Conservation (phyloP, 2,329 filamentous ascomycete genomes). For the Corynespora cassiicola region DNA sequence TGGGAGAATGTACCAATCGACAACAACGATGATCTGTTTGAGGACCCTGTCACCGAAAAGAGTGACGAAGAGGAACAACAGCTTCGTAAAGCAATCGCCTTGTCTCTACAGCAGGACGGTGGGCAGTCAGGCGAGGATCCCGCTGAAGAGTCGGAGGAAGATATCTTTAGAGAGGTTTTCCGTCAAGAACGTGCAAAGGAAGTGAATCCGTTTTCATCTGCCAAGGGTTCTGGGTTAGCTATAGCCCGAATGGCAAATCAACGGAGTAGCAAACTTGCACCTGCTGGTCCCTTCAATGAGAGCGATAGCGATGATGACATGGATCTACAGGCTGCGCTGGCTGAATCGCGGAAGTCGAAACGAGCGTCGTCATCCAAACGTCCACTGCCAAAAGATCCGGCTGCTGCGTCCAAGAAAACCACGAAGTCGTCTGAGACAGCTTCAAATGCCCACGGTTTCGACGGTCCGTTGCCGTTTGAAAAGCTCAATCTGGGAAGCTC, state of each 20-base stretch:
- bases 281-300: conserved; percentile 46
- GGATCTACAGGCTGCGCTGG: conserved; percentile 78
- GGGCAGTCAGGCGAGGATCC: conserved; percentile 53
- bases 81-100: conserved; percentile 78
- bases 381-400: conserved; percentile 28
- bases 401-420: conserved; percentile 9
- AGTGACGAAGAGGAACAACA: conserved; percentile 73
- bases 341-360: conserved; percentile 68
- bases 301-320: conserved; percentile 71
- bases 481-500: conserved; percentile 74
- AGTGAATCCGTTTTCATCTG: conserved; percentile 46
- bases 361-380: conserved; percentile 40
- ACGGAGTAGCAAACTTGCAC: conserved; percentile 63
- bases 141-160: conserved; percentile 51
- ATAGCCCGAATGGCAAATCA: conserved; percentile 79
- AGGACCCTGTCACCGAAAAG: conserved; percentile 51
- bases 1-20: conserved; percentile 49
- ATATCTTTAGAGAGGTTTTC: conserved; percentile 54
- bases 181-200: conserved; percentile 53
- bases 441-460: conserved; percentile 68
- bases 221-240: conserved; percentile 58
- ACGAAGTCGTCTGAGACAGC: conserved; percentile 46
- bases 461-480: conserved; percentile 88
- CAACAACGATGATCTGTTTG: conserved; percentile 66
- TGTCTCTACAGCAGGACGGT: conserved; percentile 73